Conservation (phyloP, 1,139 yeast species). For the Kodamaea arcana region DNA sequence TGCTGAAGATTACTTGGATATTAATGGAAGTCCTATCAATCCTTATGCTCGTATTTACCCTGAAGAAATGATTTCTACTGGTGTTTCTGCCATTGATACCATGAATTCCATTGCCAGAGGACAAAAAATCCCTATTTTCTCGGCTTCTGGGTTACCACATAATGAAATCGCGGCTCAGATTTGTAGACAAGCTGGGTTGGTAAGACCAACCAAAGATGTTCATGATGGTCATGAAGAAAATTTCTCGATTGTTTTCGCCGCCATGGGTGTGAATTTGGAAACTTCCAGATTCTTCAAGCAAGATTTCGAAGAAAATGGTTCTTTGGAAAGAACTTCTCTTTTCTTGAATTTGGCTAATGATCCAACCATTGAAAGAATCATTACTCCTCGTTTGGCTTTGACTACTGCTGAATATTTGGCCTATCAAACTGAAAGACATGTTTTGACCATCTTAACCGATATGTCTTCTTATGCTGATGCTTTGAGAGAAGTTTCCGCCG, state of each 20-base stretch:
- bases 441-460: constrained; percentile 93
- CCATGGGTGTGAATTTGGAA: constrained; percentile 94
- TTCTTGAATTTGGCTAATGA: constrained; percentile 97
- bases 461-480: constrained; percentile 99
- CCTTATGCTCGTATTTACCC: constrained; percentile 98
- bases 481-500: constrained; percentile 98
- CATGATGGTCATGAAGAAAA: constrained; percentile 99
- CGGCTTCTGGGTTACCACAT: constrained; percentile 99
- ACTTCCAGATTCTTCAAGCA: constrained; percentile 94
- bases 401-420: constrained; percentile 99
- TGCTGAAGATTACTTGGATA: constrained; percentile 97
- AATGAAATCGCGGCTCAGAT: constrained; percentile 99
- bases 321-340: constrained; percentile 93
- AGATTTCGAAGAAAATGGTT: constrained; percentile 98
- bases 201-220: constrained; percentile 98
- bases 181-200: constrained; percentile 99
- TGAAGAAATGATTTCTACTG: constrained; percentile 99
- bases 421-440: constrained; percentile 98
- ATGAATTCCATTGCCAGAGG: constrained; percentile 99
- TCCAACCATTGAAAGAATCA: constrained; percentile 98
- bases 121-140: constrained; percentile 97
- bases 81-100: constrained; percentile 96
- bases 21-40: constrained; percentile 97
- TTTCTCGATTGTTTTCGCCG: constrained; percentile 98
- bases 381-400: constrained; percentile 98